Evolutionary conservation across 2,329 filamentous ascomycete species (phyloP), one percentile per base, ranked within the genome.

Genomic region (Paramyrothecium sp.): DNA sequence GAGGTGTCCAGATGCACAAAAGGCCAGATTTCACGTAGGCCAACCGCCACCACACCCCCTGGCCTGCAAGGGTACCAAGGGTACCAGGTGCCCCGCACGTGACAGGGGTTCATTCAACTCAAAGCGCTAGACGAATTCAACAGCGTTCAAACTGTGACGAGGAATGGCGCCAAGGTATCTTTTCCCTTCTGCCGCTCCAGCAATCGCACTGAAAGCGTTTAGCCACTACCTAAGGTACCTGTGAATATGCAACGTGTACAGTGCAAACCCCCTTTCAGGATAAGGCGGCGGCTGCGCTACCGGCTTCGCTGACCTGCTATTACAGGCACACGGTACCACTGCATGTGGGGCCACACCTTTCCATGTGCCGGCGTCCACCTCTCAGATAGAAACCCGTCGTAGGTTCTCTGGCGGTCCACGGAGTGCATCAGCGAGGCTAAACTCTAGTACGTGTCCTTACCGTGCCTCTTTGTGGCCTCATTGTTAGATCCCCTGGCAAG

Each of bases 1-100:
- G 66, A 78, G 71, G 75, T 79, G 76, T 78, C 75, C 75, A 77
- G 66, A 74, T 69, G 69, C 66, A 70, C 70, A 75, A 78, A 76
- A 80, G 77, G 77, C 78, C 77, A 80, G 75, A 79, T 80, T 78
- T 76, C 76, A 77, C 69, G 63, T 69, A 44, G 26, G 13, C 26
- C 26, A 53, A 41, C 61, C 63, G 57, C 61, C 62, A 56, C 52
- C 54, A 62, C 60, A 61, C 54, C 54, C 60, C 57, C 57, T 56
- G 54, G 51, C 52, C 48, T 30, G 10, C 44, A 51, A 48, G 62
- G 51, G 19, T 5, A 30, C 26, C 26, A 30, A 30, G 26, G 26
- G 26, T 30, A 30, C 19, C 51, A n/a, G 19, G 38, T 44, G 49
- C 51, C 51, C 68, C 64, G 63, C 69, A 71, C 67, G 64, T 70